These are phyloP conservation scores for Isochrysis galbana DNA, from an alignment of 78 protist species.

Conservation along the genomic window DNA sequence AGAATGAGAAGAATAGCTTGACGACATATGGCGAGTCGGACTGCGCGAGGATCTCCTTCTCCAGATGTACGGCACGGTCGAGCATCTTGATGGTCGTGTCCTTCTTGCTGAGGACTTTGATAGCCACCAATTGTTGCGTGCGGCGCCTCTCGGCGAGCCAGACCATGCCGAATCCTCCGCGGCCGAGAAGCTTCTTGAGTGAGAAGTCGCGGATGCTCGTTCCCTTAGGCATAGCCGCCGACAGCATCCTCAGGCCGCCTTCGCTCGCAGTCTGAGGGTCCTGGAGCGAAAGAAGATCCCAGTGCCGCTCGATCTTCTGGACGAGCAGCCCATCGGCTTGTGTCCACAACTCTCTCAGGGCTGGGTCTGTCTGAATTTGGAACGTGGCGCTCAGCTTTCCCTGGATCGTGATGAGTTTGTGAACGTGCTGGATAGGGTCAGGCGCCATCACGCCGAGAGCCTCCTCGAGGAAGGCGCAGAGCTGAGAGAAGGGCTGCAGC, in stretches of 20 bases:
- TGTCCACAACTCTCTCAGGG: not conserved
- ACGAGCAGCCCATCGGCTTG: not conserved
- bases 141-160: not conserved
- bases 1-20: slow-evolving; percentile 64
- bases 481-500: too few species aligned
- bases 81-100: not conserved
- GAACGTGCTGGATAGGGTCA: not conserved
- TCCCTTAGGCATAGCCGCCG: not conserved
- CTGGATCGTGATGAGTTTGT: not conserved
- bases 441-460: too few species aligned
- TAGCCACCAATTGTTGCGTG: not conserved
- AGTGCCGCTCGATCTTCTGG: not conserved
- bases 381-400: not conserved
- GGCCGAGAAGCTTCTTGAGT: not conserved
- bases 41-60: slow-evolving; percentile 58
- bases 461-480: too few species aligned
- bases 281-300: not conserved
- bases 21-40: slow-evolving; percentile 57
- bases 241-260: not conserved
- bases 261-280: not conserved
- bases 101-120: not conserved
- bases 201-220: not conserved
- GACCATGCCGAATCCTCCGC: not conserved
- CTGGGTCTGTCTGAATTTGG: not conserved
- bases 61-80: not conserved